These are phyloP conservation scores for Penicillium sp. DNA, from an alignment of 2,329 filamentous ascomycete species.

Conservation along the genomic window DNA sequence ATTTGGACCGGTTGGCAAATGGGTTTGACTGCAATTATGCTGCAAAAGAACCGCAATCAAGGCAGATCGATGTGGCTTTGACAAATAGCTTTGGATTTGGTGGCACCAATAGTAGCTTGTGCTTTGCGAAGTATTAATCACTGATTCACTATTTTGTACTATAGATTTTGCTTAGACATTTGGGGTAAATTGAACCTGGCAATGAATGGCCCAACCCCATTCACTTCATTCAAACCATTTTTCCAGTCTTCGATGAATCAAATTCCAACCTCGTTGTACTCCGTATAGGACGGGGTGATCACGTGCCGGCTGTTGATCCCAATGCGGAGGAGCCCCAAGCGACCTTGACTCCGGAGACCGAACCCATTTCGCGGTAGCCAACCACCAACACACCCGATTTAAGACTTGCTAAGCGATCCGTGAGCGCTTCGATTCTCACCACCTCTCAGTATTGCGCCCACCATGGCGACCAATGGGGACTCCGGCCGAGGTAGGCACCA, in stretches of 20 bases:
- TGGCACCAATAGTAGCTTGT: slow-evolving; percentile 89
- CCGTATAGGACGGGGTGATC: no score
- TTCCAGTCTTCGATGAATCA: neutral
- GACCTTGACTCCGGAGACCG: slow-evolving; percentile 20
- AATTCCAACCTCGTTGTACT: neutral
- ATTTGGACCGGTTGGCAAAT: slow-evolving; percentile 67
- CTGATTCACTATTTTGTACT: slow-evolving; percentile 6
- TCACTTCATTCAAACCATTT: no score
- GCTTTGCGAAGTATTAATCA: slow-evolving; percentile 55
- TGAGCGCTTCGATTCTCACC: slow-evolving; percentile 5
- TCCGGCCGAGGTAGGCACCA: slow-evolving; percentile 34
- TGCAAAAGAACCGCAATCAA: slow-evolving; percentile 68
- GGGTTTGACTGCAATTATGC: slow-evolving; percentile 85
- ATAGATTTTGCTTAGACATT: slow-evolving; percentile 4
- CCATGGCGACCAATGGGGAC: slow-evolving; percentile 40
- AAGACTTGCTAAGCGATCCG: slow-evolving; percentile 4
- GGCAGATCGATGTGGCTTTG: slow-evolving; percentile 70
- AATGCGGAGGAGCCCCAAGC: slow-evolving; percentile 32
- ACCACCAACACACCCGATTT: neutral
- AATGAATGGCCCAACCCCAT: neutral
- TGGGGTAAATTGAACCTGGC: neutral
- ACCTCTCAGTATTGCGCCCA: slow-evolving; percentile 14
- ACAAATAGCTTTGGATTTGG: slow-evolving; percentile 99
- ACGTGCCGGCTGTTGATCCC: slow-evolving; percentile 5
- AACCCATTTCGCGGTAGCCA: slow-evolving; percentile 8